Base-by-base conservation (phyloP, 176 grass and related monocot genomes). In the Juncus effusus region DNA sequence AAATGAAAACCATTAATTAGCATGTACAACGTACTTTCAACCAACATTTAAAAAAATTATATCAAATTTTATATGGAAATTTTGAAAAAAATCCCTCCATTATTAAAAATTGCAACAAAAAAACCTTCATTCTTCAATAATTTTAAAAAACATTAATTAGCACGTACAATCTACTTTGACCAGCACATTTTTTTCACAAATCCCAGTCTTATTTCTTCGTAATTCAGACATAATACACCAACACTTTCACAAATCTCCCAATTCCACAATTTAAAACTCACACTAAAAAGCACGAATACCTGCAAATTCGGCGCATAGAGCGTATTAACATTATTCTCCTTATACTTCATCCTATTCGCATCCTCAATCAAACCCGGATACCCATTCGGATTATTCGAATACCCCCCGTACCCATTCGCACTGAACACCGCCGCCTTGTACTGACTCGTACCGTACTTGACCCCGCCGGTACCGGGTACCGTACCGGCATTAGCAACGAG, bases 361-460 rank as follows among this genome's bases (percentile, higher is more conserved):
- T 76, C 74, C 3, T 76, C 61, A 76, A 76, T 56, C 10, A 52
- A 56, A 15, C 51, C 54, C 12, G 74, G 38, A 51, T 65, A 64
- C 42, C 74, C 74, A 65, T 56, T 65, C 51, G 58, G 62, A 55
- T 59, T 45, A 64, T 75, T 75, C 42, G 74, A 7, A 57, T 76
- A 76, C 56, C 56, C 65, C 52, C 74, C 74, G 45, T 66, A 76
- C 7, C 44, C 74, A 55, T 66, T 66, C 19, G 60, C 61, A 63
- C 60, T 47, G 19, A 65, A 65, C 11, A 65, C 47, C 19, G 19
- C 19, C 53, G 74, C 45, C 51, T 76, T 76, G 74, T 76, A 76
- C 36, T 76, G 72, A 39, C 52, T 64, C 41, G 74, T 39, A 56
- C 61, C 62, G 55, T 76, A 76, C 13, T 76, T 76, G 60, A 76